Conservation (phyloP, 352 stramenopile genomes). For the Saprolegnia diclina region DNA sequence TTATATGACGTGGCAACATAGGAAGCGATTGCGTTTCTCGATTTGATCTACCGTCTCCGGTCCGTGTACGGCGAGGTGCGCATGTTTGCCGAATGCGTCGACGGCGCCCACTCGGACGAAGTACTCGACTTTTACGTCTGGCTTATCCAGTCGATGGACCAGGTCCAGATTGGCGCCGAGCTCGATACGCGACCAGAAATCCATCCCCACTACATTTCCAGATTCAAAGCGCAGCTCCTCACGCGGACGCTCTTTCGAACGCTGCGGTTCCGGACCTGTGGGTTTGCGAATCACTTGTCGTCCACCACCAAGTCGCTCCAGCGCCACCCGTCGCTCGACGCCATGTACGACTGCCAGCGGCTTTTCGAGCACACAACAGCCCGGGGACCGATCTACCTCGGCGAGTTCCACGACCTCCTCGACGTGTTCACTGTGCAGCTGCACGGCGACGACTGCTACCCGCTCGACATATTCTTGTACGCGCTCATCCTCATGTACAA, state of each 20-base stretch:
- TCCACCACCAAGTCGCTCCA: neutral
- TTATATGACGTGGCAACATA: neutral
- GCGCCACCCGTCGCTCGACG: neutral
- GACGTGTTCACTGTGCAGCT: neutral
- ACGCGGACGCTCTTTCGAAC: conserved; percentile 6
- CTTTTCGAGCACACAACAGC: neutral
- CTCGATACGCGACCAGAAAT: neutral
- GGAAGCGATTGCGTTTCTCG: conserved; percentile 22
- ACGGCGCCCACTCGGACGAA: conserved; percentile 19
- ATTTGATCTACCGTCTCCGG: conserved; percentile 13
- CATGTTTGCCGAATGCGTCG: conserved; percentile 22
- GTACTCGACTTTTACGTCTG: conserved; percentile 23
- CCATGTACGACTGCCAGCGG: conserved; percentile 4
- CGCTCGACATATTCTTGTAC: conserved; percentile 21
- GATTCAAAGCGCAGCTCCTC: conserved; percentile 15
- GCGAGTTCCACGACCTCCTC: conserved; percentile 21
- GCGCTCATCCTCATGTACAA: conserved; percentile 22
- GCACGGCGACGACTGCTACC: neutral
- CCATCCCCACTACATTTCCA: conserved; percentile 16
- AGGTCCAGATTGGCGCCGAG: neutral
- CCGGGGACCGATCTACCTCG: conserved; percentile 17
- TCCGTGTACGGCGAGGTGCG: conserved; percentile 4
- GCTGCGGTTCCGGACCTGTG: conserved; percentile 16
- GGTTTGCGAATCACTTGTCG: neutral
- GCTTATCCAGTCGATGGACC: neutral